Evolutionary conservation across 2,329 filamentous ascomycete genomes (phyloP), one percentile per base, ranked within the genome.

Genomic region (Fusarium veterinarium): DNA sequence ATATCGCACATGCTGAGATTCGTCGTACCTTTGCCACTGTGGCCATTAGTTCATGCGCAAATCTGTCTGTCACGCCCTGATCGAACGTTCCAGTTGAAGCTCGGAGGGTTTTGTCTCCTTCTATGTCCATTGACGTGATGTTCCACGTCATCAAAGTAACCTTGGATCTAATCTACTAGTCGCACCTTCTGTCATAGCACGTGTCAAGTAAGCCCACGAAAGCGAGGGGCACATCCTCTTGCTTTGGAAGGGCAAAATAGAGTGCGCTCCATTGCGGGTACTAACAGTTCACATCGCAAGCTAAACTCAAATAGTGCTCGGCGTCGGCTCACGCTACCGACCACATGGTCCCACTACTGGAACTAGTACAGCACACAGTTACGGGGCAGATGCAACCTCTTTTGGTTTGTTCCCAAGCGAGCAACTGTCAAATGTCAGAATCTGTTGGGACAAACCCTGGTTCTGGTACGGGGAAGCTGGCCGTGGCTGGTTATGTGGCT

Each of bases 241-340:
- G 8, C 31, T 19, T 25, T 1, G 6, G 10, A 53, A 20, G 41
- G 20, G 20, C 11, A 11, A 49, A 57, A 37, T 48, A 35, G 41
- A 58, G 41, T 48, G 13, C 20, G 31, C 8, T 49, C 31, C 5
- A 30, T n/a, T 35, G 25, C 55, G 41, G 33, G 49, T 17, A 53
- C 49, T 40, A 41, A 53, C 14, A 48, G 41, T 35, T 58, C 41
- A 37, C 16, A 58, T 58, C 55, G 55, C 55, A 58, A 58, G 55
- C 55, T 58, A 58, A 49, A 49, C 55, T 58, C 33, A 37, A 23
- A 23, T 49, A 35, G 55, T 58, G 44, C 41, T 33, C 55, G 20
- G 41, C 31, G 17, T 58, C 23, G 23, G 41, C 23, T 48, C 19
- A 6, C 41, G 20, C 53, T 53, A 55, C 51, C n/a, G 17, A 20